A percentile compares a stretch with the other conserved stretches of the same genome.
phyloP scores from a whole-genome alignment of 495 filamentous ascomycete species.

The Podospora pseudopauciseta region DNA sequence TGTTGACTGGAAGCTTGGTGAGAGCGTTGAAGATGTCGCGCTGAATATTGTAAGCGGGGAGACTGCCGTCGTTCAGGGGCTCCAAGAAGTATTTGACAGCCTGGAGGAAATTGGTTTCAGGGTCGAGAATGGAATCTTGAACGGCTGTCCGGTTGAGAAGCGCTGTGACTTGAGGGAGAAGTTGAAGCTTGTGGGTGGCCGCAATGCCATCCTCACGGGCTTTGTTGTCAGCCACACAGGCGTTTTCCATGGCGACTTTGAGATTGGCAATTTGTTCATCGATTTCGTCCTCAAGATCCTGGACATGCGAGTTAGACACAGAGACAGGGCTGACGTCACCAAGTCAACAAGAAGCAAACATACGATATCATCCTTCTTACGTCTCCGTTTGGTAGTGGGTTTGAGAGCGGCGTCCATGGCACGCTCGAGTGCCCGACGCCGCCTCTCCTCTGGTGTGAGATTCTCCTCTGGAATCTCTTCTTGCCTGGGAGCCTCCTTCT shows the following conservation, averaged over 20 bases:
- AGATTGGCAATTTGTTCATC: conserved; percentile 87
- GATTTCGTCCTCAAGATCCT: conserved; percentile 85
- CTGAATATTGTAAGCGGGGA: conserved; percentile 96
- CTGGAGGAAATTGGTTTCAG: conserved; percentile 90
- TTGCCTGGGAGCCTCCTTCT: conserved; percentile 51
- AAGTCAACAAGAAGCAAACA: conserved; percentile 29
- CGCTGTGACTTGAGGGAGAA: conserved; percentile 87
- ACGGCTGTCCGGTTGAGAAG: conserved; percentile 85
- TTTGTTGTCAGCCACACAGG: conserved; percentile 78
- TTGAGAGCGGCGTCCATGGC: conserved; percentile 84
- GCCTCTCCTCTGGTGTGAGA: conserved; percentile 62
- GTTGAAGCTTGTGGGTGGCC: conserved; percentile 87
- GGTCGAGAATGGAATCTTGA: conserved; percentile 78
- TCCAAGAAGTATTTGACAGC: conserved; percentile 97
- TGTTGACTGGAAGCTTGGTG: conserved; percentile 76
- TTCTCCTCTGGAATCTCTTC: conserved; percentile 62
- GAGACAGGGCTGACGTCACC: neutral
- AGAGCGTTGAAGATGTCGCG: conserved; percentile 84
- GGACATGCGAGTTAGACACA: conserved; percentile 18
- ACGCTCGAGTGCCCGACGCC: conserved; percentile 73
- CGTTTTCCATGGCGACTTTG: conserved; percentile 86
- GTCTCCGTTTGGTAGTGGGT: conserved; percentile 72
- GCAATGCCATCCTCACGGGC: conserved; percentile 72
- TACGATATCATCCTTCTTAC: conserved; percentile 87
- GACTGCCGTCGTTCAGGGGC: conserved; percentile 82